A percentile compares a stretch with the other conserved stretches of the same genome.
Evolutionary conservation across 2,329 filamentous ascomycete species (phyloP).

Genomic region (Huntiella bhutanensis): DNA sequence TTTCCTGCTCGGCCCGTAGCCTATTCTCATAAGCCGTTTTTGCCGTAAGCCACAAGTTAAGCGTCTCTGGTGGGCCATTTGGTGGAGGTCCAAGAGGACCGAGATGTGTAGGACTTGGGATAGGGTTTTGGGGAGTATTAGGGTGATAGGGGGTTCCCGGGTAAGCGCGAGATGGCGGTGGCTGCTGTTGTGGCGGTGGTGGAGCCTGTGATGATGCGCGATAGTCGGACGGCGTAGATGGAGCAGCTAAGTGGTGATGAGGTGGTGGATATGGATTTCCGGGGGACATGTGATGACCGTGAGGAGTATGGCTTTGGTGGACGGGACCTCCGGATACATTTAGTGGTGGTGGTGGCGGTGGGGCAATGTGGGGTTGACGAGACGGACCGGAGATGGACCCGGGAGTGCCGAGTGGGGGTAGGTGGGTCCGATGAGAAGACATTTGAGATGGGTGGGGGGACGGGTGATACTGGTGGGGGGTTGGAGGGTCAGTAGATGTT

Average conservation of each 20-base stretch:
- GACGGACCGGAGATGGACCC: too few relatives aligned
- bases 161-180: conserved; percentile 13
- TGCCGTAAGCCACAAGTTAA: conserved; percentile 51
- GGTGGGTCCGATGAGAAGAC: too few relatives aligned
- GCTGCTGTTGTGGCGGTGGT: conserved; percentile 14
- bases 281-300: too few relatives aligned
- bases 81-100: conserved; percentile 30
- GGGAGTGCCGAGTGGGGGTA: too few relatives aligned
- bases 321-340: too few relatives aligned
- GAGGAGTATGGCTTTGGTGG: too few relatives aligned
- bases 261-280: too few relatives aligned
- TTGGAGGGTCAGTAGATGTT: too few relatives aligned
- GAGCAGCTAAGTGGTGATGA: too few relatives aligned
- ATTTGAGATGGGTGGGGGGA: neutral
- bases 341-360: neutral
- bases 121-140: too few relatives aligned
- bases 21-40: conserved; percentile 57
- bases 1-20: conserved; percentile 56
- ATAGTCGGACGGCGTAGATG: neutral
- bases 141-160: too few relatives aligned
- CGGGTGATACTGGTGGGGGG: neutral
- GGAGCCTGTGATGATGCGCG: neutral
- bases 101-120: neutral
- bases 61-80: conserved; percentile 53
- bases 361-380: too few relatives aligned